Conservation (phyloP, 2,329 filamentous ascomycete species). For the Venturia carpophila region DNA sequence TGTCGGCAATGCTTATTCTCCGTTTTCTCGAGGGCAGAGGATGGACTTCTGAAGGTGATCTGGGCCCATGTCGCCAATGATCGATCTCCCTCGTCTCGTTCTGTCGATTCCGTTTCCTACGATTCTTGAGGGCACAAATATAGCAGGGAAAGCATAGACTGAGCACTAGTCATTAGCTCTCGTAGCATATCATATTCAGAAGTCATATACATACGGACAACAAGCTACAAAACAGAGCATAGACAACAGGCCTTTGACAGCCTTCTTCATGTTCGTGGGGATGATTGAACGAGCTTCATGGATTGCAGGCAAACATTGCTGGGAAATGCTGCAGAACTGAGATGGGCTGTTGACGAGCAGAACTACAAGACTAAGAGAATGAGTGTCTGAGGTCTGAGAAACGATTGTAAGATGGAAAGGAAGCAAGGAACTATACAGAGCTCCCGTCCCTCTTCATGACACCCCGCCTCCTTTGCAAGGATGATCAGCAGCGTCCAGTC, state of each 20-base stretch:
- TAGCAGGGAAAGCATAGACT: constrained; percentile 18
- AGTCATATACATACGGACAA: constrained; percentile 4
- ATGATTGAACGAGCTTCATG: background rate
- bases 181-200: background rate
- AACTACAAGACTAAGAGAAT: background rate
- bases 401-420: background rate
- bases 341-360: background rate
- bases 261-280: constrained; percentile 12
- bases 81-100: constrained; percentile 3
- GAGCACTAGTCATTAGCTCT: background rate
- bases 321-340: background rate
- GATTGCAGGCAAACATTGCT: background rate
- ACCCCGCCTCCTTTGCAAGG: background rate
- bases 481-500: background rate
- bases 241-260: constrained; percentile 1
- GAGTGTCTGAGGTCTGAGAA: background rate
- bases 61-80: constrained; percentile 2
- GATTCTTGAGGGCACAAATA: constrained; percentile 14
- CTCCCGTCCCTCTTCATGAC: background rate
- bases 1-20: constrained; percentile 6
- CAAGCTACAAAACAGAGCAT: constrained; percentile 11
- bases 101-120: constrained; percentile 1
- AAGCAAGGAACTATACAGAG: background rate
- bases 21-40: constrained; percentile 9
- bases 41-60: constrained; percentile 10